Conservation (phyloP, 495 filamentous ascomycete species). For the Rhypophila decipiens region DNA sequence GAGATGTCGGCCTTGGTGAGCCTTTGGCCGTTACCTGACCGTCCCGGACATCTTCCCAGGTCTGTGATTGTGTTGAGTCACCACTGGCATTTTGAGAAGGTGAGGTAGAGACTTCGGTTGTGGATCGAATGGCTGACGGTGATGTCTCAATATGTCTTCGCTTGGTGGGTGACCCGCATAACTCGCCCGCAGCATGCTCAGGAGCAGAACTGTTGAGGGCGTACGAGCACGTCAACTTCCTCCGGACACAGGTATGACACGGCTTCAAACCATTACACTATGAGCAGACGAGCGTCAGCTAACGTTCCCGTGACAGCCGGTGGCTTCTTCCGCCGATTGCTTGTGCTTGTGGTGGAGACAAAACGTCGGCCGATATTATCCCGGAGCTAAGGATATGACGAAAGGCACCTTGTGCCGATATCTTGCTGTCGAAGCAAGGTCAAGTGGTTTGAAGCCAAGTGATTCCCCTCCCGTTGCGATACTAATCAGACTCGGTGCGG, state of each 20-base stretch:
- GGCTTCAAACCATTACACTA: constrained; percentile 66
- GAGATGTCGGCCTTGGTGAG: constrained; percentile 9
- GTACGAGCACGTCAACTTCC: constrained; percentile 49
- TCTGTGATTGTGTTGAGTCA: constrained; percentile 11
- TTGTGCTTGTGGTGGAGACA: not conserved
- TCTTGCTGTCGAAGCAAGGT: not conserved
- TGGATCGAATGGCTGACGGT: constrained; percentile 17
- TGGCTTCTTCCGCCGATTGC: no score
- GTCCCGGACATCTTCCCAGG: constrained; percentile 19
- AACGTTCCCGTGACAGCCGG: not conserved
- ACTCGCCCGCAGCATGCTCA: constrained; percentile 26
- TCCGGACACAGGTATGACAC: constrained; percentile 60
- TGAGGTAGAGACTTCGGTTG: constrained; percentile 12
- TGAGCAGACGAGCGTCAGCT: constrained; percentile 14
- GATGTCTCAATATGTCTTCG: constrained; percentile 36
- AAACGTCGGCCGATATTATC: not conserved
- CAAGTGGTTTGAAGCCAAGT: no score
- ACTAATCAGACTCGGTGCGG: no score
- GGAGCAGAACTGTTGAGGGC: constrained; percentile 27
- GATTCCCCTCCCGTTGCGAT: no score
- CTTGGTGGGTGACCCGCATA: constrained; percentile 37
- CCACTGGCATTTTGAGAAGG: constrained; percentile 6
- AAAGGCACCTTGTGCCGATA: not conserved
- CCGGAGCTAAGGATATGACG: not conserved
- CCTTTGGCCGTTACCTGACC: no score